These are phyloP conservation scores for Lactarius hengduanensis DNA, from an alignment of 768 basidiomycete genomes.

Conservation along the genomic window DNA sequence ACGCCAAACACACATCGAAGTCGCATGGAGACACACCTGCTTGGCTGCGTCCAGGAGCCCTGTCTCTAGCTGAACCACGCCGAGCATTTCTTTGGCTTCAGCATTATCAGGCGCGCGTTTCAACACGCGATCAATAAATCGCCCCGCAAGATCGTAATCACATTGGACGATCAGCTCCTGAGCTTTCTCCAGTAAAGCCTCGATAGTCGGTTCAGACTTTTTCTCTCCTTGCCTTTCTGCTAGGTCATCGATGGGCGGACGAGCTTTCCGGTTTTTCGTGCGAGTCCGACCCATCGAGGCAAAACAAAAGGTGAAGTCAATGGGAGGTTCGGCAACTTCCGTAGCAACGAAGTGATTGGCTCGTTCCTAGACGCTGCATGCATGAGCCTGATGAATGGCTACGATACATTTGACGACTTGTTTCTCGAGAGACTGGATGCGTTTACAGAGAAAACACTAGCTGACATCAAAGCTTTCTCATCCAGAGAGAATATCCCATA, in stretches of 20 bases:
- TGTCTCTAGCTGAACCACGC: constrained; percentile 72
- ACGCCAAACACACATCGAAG: neutral
- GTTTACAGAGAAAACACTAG: constrained; percentile 57
- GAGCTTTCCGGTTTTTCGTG: constrained; percentile 35
- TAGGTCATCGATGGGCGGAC: constrained; percentile 32
- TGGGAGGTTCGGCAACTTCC: neutral
- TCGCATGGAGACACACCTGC: constrained; percentile 45
- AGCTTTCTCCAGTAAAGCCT: constrained; percentile 67
- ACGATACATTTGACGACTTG: constrained; percentile 45
- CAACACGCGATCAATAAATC: constrained; percentile 67
- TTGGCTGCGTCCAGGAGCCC: constrained; percentile 74
- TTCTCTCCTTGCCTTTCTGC: constrained; percentile 33
- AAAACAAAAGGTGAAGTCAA: neutral
- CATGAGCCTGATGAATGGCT: constrained; percentile 18
- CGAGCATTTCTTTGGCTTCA: constrained; percentile 78
- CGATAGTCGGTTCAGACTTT: constrained; percentile 40
- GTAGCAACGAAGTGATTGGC: neutral
- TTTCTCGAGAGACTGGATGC: constrained; percentile 64
- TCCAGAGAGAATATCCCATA: constrained; percentile 56
- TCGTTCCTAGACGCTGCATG: neutral
- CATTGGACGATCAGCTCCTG: constrained; percentile 81
- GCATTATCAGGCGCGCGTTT: constrained; percentile 60
- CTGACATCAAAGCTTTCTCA: constrained; percentile 59
- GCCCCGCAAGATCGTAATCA: constrained; percentile 77
- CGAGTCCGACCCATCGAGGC: constrained; percentile 36